Evolutionary conservation across 2,329 filamentous ascomycete genomes (phyloP).

Genomic region (Hymenoscyphus linearis): DNA sequence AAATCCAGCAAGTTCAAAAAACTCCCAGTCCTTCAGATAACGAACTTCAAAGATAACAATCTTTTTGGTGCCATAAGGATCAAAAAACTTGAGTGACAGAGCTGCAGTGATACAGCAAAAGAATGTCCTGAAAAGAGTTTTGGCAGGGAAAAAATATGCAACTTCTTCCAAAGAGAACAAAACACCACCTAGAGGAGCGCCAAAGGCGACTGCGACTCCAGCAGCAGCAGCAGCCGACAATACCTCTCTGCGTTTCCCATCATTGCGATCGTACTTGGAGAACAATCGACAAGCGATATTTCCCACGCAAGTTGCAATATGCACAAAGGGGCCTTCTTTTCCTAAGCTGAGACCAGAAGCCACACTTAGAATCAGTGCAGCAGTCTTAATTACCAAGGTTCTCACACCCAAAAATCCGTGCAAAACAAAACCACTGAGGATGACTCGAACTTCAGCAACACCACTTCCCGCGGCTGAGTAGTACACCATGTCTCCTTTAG

Average conservation of each 20-base stretch:
- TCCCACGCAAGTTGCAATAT: constrained; percentile 90
- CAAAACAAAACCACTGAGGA: constrained; percentile 93
- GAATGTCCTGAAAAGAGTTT: constrained; percentile 94
- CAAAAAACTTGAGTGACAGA: constrained; percentile 86
- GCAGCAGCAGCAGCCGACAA: constrained; percentile 89
- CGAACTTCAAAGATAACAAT: constrained; percentile 95
- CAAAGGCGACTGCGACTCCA: constrained; percentile 91
- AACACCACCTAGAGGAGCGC: constrained; percentile 83
- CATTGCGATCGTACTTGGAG: constrained; percentile 86
- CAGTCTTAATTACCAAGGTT: constrained; percentile 79
- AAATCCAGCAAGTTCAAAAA: constrained; percentile 84
- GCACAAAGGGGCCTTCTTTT: constrained; percentile 92
- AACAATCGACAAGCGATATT: constrained; percentile 96
- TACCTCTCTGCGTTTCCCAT: constrained; percentile 88
- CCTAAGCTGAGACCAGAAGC: constrained; percentile 89
- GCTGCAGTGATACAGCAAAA: constrained; percentile 96
- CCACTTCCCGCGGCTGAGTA: constrained; percentile 95
- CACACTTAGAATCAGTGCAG: constrained; percentile 80
- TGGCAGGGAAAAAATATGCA: constrained; percentile 93
- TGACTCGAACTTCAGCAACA: constrained; percentile 95
- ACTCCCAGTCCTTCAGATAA: constrained; percentile 86
- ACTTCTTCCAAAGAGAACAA: constrained; percentile 94
- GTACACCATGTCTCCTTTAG: constrained; percentile 72
- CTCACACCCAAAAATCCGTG: constrained; percentile 90
- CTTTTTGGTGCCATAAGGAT: constrained; percentile 93